Evolutionary conservation across 164 flowering plant genomes (phyloP), one percentile per base, ranked within the genome.

Genomic region (Aristolochia californica): DNA sequence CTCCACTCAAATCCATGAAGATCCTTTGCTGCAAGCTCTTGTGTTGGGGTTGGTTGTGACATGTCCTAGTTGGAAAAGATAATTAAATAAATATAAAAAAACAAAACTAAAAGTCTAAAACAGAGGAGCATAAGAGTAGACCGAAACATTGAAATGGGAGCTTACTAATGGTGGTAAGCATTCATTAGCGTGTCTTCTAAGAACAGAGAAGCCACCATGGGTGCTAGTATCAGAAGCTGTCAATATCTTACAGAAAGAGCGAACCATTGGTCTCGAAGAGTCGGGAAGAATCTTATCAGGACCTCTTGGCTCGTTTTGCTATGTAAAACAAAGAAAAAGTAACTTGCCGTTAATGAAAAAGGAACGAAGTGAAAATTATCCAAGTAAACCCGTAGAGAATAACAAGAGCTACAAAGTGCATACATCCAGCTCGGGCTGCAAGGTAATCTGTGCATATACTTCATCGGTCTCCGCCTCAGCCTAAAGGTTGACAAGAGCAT

Each of bases 151-250:
- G 18, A 44, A 48, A 16, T 30, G n/a, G 38, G 21, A 48, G 12
- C 52, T 66, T 74, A 88, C 98, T 80, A 91, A 64, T 5, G 76
- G 78, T 54, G 98, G 98, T 51, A 91, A 72, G 66, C 96, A 86
- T 58, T 91, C 96, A 60, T 78, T 87, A 16, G 98, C 98, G 68
- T 88, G 94, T 69, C 81, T 91, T 23, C 95, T 72, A 10, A 87
- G 85, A 70, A 91, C 93, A 64, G 96, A 91, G 71, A 91, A 91
- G 13, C 98, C 98, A 22, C 98, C 98, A 62, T 91, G 98, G 14
- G 98, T 91, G 74, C 97, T 91, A 2, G 96, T 91, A 62, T 88
- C 98, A 34, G 96, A 88, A 45, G 98, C 95, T 15, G 98, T 91
- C 55, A 88, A 74, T 57, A 83, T 82, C 77, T 91, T 91, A 75